These are phyloP conservation scores for Skeletonema grethae DNA, from an alignment of 108 stramenopile genomes.

Conservation along the genomic window DNA sequence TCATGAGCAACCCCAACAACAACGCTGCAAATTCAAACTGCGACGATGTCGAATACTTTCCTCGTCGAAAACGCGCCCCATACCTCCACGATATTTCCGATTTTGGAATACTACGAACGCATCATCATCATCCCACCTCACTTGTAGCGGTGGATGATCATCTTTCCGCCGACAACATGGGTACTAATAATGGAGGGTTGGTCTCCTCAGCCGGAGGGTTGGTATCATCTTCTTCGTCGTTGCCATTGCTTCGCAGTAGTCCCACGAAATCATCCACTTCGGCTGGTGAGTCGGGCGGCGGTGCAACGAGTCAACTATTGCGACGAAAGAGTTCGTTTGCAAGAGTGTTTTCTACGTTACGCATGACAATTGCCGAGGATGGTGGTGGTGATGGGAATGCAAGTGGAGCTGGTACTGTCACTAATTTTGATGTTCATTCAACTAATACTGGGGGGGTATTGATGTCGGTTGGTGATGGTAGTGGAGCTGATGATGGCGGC, in stretches of 20 bases:
- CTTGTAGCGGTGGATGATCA: slow-evolving; percentile 3
- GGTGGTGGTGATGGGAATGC: slow-evolving; percentile 10
- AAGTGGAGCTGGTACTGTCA: background rate
- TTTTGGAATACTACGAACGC: slow-evolving; percentile 17
- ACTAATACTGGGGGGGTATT: background rate
- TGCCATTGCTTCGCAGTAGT: background rate
- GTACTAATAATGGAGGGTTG: background rate
- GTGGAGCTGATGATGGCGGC: slow-evolving; percentile 25
- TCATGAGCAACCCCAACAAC: background rate
- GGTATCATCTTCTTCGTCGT: background rate
- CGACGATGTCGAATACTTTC: slow-evolving; percentile 43
- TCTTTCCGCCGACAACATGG: no score
- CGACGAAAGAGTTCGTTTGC: slow-evolving; percentile 36
- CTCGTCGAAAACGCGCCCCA: slow-evolving; percentile 43
- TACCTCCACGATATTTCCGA: slow-evolving; percentile 45
- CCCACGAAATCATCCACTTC: slow-evolving; percentile 12
- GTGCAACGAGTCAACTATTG: background rate
- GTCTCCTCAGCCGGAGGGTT: background rate
- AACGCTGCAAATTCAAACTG: background rate
- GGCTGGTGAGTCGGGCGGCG: background rate
- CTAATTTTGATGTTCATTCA: background rate
- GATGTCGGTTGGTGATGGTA: background rate
- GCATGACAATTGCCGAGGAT: slow-evolving; percentile 28
- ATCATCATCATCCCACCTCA: background rate
- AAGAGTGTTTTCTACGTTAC: slow-evolving; percentile 36